phyloP scores from a whole-genome alignment of 495 filamentous ascomycete species.

The Penicillium dipodomyicola region DNA sequence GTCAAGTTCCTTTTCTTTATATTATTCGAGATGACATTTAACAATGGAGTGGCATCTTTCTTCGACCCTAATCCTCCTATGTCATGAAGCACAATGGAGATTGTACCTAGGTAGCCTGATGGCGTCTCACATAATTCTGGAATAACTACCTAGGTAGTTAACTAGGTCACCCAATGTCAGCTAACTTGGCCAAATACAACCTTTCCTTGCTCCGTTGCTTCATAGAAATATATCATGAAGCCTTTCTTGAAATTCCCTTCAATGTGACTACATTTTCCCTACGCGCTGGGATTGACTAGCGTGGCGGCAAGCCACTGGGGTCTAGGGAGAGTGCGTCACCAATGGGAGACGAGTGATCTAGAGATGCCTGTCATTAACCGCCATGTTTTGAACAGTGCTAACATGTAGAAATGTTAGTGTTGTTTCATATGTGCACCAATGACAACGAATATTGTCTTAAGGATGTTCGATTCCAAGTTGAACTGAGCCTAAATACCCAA shows the following conservation, averaged over 20 bases:
- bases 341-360: not conserved
- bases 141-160: too few relatives aligned
- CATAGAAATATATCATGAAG: not conserved
- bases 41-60: not conserved
- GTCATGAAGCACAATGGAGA: not conserved
- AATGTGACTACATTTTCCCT: not conserved
- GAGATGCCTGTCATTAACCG: not conserved
- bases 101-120: not conserved
- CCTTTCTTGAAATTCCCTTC: not conserved
- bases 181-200: not conserved
- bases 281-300: constrained; percentile 3
- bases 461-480: not conserved
- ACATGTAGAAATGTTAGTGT: not conserved
- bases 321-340: not conserved
- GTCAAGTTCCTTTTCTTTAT: not conserved
- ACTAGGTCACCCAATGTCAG: not conserved
- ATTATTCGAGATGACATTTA: not conserved
- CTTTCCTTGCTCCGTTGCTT: not conserved
- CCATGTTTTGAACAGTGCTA: not conserved
- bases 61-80: not conserved
- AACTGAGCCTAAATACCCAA: not conserved
- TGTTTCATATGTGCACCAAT: constrained; percentile 3
- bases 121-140: not conserved
- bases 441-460: not conserved
- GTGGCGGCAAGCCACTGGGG: not conserved